Conservation (phyloP, 306 rosid genomes). For the Cucumis melo region DNA sequence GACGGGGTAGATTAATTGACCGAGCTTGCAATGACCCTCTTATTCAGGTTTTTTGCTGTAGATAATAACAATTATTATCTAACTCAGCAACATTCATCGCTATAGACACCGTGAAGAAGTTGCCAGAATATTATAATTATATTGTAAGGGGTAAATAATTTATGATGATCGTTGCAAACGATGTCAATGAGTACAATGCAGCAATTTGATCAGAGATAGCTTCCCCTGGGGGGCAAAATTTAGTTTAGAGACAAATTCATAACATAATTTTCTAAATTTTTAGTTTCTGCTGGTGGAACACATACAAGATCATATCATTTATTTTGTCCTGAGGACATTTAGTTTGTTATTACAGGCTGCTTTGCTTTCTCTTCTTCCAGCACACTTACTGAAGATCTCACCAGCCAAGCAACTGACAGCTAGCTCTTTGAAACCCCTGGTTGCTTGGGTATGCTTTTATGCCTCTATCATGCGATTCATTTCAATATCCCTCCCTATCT, state of each 20-base stretch:
- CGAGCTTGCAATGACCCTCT: constrained; percentile 73
- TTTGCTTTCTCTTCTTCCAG: constrained; percentile 80
- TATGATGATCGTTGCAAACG: not conserved
- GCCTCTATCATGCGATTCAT: not conserved
- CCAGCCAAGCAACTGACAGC: constrained; percentile 38
- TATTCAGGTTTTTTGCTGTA: constrained; percentile 15
- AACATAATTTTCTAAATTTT: not conserved
- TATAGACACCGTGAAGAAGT: not conserved
- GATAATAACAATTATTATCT: not conserved
- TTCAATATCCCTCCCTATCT: not conserved
- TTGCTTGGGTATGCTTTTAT: constrained; percentile 58
- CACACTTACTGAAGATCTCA: constrained; percentile 38
- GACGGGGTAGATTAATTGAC: constrained; percentile 83
- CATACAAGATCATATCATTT: not conserved
- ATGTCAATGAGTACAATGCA: not conserved
- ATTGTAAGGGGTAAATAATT: not conserved
- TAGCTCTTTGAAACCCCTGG: constrained; percentile 45
- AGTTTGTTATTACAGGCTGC: constrained; percentile 57
- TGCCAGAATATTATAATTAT: not conserved
- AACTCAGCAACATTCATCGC: not conserved
- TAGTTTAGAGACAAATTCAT: not conserved
- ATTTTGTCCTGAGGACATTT: constrained; percentile 16
- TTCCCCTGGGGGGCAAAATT: not conserved
- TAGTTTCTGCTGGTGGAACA: not conserved
- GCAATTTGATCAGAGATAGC: not conserved